These are phyloP conservation scores for Saccharomycopsis phalli DNA, from an alignment of 1,139 yeast genomes.

Conservation along the genomic window DNA sequence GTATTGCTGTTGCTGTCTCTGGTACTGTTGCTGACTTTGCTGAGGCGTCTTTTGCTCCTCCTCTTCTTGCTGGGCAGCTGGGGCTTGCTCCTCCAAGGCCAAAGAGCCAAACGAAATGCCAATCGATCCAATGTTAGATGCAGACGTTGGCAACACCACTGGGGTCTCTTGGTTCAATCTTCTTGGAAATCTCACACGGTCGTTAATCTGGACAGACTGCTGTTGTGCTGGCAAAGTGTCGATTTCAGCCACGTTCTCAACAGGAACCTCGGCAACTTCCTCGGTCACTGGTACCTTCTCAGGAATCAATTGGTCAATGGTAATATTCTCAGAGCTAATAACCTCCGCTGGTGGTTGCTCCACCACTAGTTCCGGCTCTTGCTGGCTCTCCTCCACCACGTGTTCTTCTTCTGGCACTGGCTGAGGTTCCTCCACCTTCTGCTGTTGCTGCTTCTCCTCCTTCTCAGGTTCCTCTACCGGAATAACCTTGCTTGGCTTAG, in stretches of 20 bases:
- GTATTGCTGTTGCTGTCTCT: slow-evolving; percentile 22
- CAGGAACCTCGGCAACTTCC: slow-evolving; percentile 20
- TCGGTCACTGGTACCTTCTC: background rate
- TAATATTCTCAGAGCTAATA: background rate
- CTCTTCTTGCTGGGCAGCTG: slow-evolving; percentile 17
- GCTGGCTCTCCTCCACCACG: slow-evolving; percentile 9
- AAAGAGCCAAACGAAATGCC: slow-evolving; percentile 67
- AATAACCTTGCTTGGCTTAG: slow-evolving; percentile 30
- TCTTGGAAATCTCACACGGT: slow-evolving; percentile 22
- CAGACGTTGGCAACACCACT: slow-evolving; percentile 57
- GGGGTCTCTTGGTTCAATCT: slow-evolving; percentile 40
- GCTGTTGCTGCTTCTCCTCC: background rate
- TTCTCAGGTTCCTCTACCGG: slow-evolving; percentile 1
- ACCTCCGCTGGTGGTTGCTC: background rate
- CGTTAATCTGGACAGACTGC: slow-evolving; percentile 20
- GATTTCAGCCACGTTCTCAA: slow-evolving; percentile 5
- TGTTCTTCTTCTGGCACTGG: slow-evolving; percentile 19
- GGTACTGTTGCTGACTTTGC: slow-evolving; percentile 5
- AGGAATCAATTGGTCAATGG: slow-evolving; percentile 10
- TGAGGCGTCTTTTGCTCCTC: slow-evolving; percentile 4
- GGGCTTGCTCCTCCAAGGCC: slow-evolving; percentile 34
- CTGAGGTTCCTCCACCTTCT: slow-evolving; percentile 2
- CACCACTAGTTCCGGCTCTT: slow-evolving; percentile 18
- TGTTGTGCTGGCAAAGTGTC: slow-evolving; percentile 19
- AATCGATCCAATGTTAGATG: slow-evolving; percentile 39